Conservation (phyloP, 345 rosid species). For the Lepidium sativum region DNA sequence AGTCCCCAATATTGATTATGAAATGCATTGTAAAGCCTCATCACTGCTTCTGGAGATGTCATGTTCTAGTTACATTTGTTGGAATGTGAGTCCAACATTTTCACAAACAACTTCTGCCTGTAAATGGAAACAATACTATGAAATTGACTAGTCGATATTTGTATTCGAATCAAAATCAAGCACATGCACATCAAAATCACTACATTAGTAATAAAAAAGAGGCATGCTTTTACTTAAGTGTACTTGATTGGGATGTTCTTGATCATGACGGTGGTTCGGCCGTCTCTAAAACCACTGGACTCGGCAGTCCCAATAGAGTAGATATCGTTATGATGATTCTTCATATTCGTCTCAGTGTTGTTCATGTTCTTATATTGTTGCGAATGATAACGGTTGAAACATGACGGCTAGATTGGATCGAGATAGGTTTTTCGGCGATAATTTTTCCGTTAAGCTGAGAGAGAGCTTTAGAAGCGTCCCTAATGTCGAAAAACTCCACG, state of each 20-base stretch:
- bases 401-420: slow-evolving; percentile 66
- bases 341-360: not conserved
- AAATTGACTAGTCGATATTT: slow-evolving; percentile 12
- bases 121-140: slow-evolving; percentile 1
- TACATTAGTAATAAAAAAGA: not conserved
- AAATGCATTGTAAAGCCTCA: slow-evolving; percentile 74
- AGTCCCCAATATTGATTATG: slow-evolving; percentile 74
- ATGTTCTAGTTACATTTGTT: slow-evolving; percentile 88
- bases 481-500: slow-evolving; percentile 71
- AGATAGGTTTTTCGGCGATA: slow-evolving; percentile 45
- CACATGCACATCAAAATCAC: slow-evolving; percentile 16
- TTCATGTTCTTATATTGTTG: slow-evolving; percentile 21
- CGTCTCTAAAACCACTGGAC: slow-evolving; percentile 31
- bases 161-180: not conserved
- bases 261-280: slow-evolving; percentile 90
- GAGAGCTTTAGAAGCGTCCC: slow-evolving; percentile 76
- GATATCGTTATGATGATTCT: slow-evolving; percentile 29
- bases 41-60: slow-evolving; percentile 75
- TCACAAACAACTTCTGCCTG: slow-evolving; percentile 61
- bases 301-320: slow-evolving; percentile 33
- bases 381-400: not conserved
- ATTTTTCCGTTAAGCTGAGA: slow-evolving; percentile 60
- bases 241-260: slow-evolving; percentile 97
- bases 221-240: slow-evolving; percentile 37
- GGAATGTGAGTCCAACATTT: slow-evolving; percentile 87